Evolutionary conservation across 768 basidiomycete genomes (phyloP).

Genomic region (Suillus clintonianus): DNA sequence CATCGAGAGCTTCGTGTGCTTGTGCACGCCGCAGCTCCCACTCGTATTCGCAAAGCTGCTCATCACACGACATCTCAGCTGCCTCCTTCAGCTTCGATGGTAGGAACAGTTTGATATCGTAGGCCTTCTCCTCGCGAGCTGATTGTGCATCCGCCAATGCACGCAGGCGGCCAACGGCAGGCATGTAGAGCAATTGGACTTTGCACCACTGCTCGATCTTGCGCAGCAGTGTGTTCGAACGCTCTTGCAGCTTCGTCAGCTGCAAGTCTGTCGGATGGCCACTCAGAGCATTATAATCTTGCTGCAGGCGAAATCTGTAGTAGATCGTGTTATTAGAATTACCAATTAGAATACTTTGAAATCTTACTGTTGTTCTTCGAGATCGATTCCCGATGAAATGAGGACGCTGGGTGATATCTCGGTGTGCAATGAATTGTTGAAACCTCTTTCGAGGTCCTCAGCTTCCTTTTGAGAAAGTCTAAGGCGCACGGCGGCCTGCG

Average conservation of each 20-base stretch:
- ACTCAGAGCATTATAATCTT: conserved; percentile 7
- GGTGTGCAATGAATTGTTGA: neutral
- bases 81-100: too few species aligned
- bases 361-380: conserved; percentile 17
- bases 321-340: neutral
- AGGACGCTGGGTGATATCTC: conserved; percentile 8
- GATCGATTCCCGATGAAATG: conserved; percentile 13
- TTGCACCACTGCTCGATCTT: conserved; percentile 28
- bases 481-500: conserved; percentile 14
- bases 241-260: conserved; percentile 26
- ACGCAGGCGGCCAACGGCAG: neutral
- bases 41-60: conserved; percentile 15
- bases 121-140: too few species aligned
- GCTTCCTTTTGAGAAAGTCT: conserved; percentile 26
- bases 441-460: neutral
- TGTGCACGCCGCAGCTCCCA: conserved; percentile 30
- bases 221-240: conserved; percentile 17
- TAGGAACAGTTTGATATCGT: too few species aligned
- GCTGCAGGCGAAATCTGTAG: neutral
- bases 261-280: conserved; percentile 28
- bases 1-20: conserved; percentile 29
- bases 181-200: conserved; percentile 32
- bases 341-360: too few species aligned
- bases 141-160: too few species aligned
- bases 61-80: neutral